Evolutionary conservation across 805 yeast species (phyloP).

Genomic region (Tetrapisispora iriomotensis): DNA sequence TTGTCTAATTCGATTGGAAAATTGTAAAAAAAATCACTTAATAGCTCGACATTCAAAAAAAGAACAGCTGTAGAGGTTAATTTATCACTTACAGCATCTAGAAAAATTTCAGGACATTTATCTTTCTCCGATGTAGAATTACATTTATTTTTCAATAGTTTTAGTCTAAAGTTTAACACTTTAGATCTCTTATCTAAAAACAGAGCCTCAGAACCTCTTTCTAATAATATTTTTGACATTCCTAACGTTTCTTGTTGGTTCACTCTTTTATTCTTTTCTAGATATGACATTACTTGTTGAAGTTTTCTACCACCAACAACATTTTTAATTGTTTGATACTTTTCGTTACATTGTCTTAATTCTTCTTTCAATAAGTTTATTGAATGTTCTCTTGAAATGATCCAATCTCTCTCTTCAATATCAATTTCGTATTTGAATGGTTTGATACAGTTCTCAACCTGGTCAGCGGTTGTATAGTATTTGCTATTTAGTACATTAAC

Average conservation of each 20-base stretch:
- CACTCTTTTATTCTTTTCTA: conserved; percentile 30
- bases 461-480: conserved; percentile 90
- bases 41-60: conserved; percentile 83
- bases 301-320: conserved; percentile 79
- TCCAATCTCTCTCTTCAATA: conserved; percentile 93
- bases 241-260: conserved; percentile 66
- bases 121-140: conserved; percentile 69
- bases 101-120: conserved; percentile 88
- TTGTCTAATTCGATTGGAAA: conserved; percentile 90
- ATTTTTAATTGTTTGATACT: conserved; percentile 48
- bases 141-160: conserved; percentile 67
- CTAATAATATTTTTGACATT: conserved; percentile 64
- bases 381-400: conserved; percentile 67
- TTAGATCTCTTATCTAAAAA: conserved; percentile 67
- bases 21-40: conserved; percentile 91
- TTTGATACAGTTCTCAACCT: conserved; percentile 95
- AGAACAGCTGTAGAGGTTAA: conserved; percentile 87
- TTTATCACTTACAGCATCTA: conserved; percentile 87
- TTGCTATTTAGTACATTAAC: conserved; percentile 64
- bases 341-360: conserved; percentile 64
- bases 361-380: conserved; percentile 71
- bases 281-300: conserved; percentile 68
- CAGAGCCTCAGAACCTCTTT: conserved; percentile 74
- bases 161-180: conserved; percentile 63
- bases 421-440: conserved; percentile 97